Base-by-base conservation (phyloP, 225 moss, liverwort and hornwort genomes). In the Rhytidiadelphus loreus region DNA sequence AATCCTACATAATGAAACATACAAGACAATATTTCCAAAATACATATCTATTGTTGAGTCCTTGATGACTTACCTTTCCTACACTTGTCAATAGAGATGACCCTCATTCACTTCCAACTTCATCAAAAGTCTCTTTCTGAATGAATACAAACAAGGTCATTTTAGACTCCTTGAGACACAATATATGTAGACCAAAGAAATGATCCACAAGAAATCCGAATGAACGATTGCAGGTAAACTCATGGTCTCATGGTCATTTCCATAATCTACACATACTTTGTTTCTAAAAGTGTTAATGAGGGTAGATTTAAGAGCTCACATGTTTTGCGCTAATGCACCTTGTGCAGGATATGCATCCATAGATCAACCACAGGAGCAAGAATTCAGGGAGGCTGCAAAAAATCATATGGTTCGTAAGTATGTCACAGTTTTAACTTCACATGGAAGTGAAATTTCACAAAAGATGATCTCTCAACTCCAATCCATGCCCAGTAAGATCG, bases 401-500 rank as follows among this genome's bases (percentile, higher is more conserved):
- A 60, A 43, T 21, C 56, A 41, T 26, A 82, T 29, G 28, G 33
- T 84, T 81, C 48, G 73, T 69, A 88, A 77, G 61, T 88, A 88
- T 89, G 88, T 88, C 87, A 88, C 88, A 88, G 58, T 90, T 81
- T 86, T 62, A 71, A 88, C 88, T 89, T 85, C 85, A 81, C 85
- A 70, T 81, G 82, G 70, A 43, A 85, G 88, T 80, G 86, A 86
- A 82, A 88, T 80, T 90, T 85, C 92, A 89, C 85, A 87, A 85
- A 89, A 92, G 70, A 61, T 73, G 59, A 84, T 86, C 86, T 86
- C 86, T 88, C 88, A 84, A 77, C 82, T 89, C 90, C 90, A 90
- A 89, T 90, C 88, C 92, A 89, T 68, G 82, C 74, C 88, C 90
- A 72, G 86, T 35, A 83, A 72, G 78, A 76, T 81, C 57, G 62